Conservation (phyloP, 495 filamentous ascomycete genomes). For the Terfezia boudieri region DNA sequence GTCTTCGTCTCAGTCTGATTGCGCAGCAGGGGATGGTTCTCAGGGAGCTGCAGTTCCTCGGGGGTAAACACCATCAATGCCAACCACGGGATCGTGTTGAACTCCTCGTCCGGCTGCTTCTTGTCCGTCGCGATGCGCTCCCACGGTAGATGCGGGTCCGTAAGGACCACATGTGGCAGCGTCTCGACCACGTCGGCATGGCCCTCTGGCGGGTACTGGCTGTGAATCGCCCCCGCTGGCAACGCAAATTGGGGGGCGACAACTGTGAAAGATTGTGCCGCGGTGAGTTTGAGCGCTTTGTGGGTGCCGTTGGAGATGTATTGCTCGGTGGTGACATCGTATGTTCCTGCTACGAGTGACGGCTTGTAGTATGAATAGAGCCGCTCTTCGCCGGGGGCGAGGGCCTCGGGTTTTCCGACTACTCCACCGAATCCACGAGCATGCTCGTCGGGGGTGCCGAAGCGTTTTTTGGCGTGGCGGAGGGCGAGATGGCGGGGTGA, state of each 20-base stretch:
- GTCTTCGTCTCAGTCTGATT: slow-evolving; percentile 9
- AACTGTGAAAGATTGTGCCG: slow-evolving; percentile 19
- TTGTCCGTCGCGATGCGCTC: slow-evolving; percentile 15
- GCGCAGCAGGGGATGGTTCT: background rate
- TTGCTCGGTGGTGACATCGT: slow-evolving; percentile 13
- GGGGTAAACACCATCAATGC: slow-evolving; percentile 22
- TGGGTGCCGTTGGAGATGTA: slow-evolving; percentile 1
- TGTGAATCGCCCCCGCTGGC: slow-evolving; percentile 16
- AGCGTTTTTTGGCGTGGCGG: slow-evolving; percentile 10
- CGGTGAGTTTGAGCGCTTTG: slow-evolving; percentile 1
- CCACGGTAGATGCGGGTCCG: slow-evolving; percentile 30
- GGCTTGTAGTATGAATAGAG: slow-evolving; percentile 20
- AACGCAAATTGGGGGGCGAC: slow-evolving; percentile 20
- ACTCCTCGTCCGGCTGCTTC: slow-evolving; percentile 1
- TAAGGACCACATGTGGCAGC: slow-evolving; percentile 29
- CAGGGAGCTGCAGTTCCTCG: background rate
- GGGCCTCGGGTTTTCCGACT: background rate
- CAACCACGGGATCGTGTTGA: slow-evolving; percentile 22
- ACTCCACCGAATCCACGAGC: background rate
- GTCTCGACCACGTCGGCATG: slow-evolving; percentile 18
- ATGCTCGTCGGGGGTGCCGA: background rate
- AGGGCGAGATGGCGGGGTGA: slow-evolving; percentile 17
- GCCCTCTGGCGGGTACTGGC: slow-evolving; percentile 24
- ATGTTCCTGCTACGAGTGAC: slow-evolving; percentile 12
- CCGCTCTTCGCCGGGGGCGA: slow-evolving; percentile 16